A percentile compares a stretch with the other conserved stretches of the same genome.
These are phyloP conservation scores for Pythium utonaiense DNA, from an alignment of 352 stramenopile genomes.

Conservation along the genomic window DNA sequence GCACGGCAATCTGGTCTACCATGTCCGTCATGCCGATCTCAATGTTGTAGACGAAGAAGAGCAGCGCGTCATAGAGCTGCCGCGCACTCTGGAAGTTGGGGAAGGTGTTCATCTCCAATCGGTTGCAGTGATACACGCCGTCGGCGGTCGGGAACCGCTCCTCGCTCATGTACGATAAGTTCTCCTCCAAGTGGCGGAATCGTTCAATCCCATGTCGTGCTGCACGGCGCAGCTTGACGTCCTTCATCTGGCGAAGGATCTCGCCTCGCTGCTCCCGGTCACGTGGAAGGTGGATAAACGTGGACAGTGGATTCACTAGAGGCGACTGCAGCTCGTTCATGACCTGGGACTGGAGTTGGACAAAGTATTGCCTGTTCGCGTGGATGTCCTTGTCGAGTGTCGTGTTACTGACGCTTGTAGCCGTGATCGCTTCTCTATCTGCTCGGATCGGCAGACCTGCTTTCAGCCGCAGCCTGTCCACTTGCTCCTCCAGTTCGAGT, in stretches of 20 bases:
- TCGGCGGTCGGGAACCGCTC: not conserved
- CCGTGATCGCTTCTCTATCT: not conserved
- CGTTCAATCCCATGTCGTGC: not conserved
- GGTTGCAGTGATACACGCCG: not conserved
- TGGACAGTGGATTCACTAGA: not conserved
- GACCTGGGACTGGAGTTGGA: not conserved
- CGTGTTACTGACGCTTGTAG: too few species aligned
- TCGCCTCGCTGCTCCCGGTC: not conserved
- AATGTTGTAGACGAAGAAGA: conserved; percentile 38
- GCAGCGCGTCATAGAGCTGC: conserved; percentile 41
- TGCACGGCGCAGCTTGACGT: not conserved
- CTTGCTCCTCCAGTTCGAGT: too few species aligned
- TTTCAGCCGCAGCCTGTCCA: too few species aligned
- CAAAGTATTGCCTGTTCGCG: not conserved
- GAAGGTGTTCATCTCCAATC: conserved; percentile 37
- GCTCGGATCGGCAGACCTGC: not conserved
- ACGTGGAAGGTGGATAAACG: not conserved
- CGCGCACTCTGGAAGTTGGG: conserved; percentile 29
- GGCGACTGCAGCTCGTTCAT: not conserved
- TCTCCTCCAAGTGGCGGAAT: not conserved
- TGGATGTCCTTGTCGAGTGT: not conserved
- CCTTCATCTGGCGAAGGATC: not conserved
- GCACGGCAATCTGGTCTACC: conserved; percentile 37
- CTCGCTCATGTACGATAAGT: not conserved
- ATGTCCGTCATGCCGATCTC: conserved; percentile 48